These are phyloP conservation scores for Mycoemilia scoparia DNA, from an alignment of 192 early-diverging fungal genomes.

Conservation along the genomic window DNA sequence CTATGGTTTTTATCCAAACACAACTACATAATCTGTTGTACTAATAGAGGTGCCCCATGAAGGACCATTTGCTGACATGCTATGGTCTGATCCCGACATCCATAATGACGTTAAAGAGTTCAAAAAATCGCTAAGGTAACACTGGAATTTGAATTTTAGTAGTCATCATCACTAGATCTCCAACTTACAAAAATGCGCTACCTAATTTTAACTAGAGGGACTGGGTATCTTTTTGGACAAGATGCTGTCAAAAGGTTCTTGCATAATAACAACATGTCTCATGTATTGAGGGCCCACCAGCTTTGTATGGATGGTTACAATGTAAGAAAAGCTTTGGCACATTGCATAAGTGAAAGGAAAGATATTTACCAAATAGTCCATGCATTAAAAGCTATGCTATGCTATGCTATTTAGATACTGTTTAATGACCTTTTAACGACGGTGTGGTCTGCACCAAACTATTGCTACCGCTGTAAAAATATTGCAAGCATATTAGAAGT, in stretches of 20 bases:
- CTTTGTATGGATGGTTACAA: constrained; percentile 97
- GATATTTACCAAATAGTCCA: too few relatives aligned
- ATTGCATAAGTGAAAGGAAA: too few relatives aligned
- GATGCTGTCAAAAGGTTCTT: constrained; percentile 94
- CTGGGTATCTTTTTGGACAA: constrained; percentile 91
- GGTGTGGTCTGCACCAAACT: constrained; percentile 92
- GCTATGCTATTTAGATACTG: too few relatives aligned
- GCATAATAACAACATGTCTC: constrained; percentile 72
- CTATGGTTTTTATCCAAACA: too few relatives aligned
- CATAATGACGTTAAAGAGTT: constrained; percentile 7
- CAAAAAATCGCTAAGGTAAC: constrained; percentile 18
- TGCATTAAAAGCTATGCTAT: too few relatives aligned
- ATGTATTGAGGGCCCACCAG: constrained; percentile 93
- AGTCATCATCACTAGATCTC: too few relatives aligned
- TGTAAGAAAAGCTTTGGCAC: constrained; percentile 68
- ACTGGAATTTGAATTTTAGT: too few relatives aligned
- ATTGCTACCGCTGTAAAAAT: constrained; percentile 96
- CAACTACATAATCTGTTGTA: too few relatives aligned
- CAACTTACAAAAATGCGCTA: neutral
- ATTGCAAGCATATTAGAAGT: constrained; percentile 88
- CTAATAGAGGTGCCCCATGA: constrained; percentile 27
- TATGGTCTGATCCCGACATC: constrained; percentile 29
- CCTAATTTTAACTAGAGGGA: constrained; percentile 60
- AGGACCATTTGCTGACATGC: constrained; percentile 18
- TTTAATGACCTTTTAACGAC: constrained; percentile 84